A percentile compares a stretch with the other conserved stretches of the same genome.
phyloP scores from a whole-genome alignment of 2,329 filamentous ascomycete genomes.

The Dactylellina parvicollis region DNA sequence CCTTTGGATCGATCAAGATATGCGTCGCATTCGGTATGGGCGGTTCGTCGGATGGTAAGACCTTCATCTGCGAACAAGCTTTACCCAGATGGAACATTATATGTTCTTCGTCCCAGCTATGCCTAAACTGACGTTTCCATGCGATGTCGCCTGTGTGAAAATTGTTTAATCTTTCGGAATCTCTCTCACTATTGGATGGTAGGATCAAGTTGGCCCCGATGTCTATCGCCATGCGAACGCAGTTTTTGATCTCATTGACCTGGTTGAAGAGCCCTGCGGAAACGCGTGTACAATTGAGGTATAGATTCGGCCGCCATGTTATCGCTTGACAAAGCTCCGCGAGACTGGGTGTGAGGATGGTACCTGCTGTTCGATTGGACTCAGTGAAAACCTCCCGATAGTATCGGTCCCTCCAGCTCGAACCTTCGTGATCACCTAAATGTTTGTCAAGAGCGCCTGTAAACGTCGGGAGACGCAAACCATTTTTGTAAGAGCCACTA shows the following conservation, averaged over 20 bases:
- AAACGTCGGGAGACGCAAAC: constrained; percentile 7
- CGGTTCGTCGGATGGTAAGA: constrained; percentile 36
- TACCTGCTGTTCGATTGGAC: constrained; percentile 18
- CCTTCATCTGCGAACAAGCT: constrained; percentile 34
- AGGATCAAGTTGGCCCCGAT: constrained; percentile 28
- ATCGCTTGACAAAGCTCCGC: constrained; percentile 26
- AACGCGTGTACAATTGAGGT: constrained; percentile 33
- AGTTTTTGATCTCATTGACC: constrained; percentile 44
- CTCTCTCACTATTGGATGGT: constrained; percentile 33
- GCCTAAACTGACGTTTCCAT: constrained; percentile 26
- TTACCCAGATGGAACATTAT: constrained; percentile 28
- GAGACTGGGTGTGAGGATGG: constrained; percentile 28
- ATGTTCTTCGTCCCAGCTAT: constrained; percentile 34
- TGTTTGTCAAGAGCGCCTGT: background rate
- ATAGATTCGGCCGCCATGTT: constrained; percentile 32
- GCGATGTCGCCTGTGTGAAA: constrained; percentile 18
- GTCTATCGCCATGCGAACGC: constrained; percentile 40
- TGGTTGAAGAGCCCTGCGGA: constrained; percentile 38
- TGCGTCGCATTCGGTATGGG: constrained; percentile 16
- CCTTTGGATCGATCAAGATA: constrained; percentile 25
- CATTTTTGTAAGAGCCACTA: background rate
- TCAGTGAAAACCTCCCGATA: constrained; percentile 29
- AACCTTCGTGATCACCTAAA: constrained; percentile 5
- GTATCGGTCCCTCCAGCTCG: constrained; percentile 24
- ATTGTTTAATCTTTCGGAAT: constrained; percentile 14